Conservation (phyloP, 768 basidiomycete genomes). For the Psilocybe azurescens region DNA sequence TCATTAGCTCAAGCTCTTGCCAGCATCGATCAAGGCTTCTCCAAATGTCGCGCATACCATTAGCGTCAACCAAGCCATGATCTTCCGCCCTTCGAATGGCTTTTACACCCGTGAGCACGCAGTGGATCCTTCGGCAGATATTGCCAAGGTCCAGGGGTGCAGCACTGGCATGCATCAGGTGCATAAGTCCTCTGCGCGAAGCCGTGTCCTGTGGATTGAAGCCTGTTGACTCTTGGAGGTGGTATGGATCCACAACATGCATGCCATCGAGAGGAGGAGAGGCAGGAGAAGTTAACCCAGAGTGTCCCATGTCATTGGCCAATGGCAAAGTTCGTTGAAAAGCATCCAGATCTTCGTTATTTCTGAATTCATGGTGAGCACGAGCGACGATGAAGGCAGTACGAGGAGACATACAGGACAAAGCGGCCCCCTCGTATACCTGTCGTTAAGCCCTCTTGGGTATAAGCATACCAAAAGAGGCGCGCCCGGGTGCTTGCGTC, state of each 20-base stretch:
- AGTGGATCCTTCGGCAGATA: slow-evolving; percentile 80
- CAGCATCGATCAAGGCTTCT: slow-evolving; percentile 80
- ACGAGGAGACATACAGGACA: slow-evolving; percentile 63
- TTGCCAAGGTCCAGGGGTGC: slow-evolving; percentile 77
- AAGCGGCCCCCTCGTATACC: slow-evolving; percentile 87
- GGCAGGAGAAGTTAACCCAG: slow-evolving; percentile 39
- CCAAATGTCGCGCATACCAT: slow-evolving; percentile 82
- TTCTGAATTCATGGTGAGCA: slow-evolving; percentile 40
- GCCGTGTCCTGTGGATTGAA: slow-evolving; percentile 34
- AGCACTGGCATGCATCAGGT: slow-evolving; percentile 64
- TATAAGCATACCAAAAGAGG: slow-evolving; percentile 89
- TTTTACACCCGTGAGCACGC: slow-evolving; percentile 77
- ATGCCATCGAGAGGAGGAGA: slow-evolving; percentile 32
- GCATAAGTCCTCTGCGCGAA: slow-evolving; percentile 46
- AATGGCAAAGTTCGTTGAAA: slow-evolving; percentile 72
- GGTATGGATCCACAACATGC: slow-evolving; percentile 18
- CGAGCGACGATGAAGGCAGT: background rate
- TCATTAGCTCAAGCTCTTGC: slow-evolving; percentile 80
- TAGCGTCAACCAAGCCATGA: slow-evolving; percentile 61
- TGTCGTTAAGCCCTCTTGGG: slow-evolving; percentile 83
- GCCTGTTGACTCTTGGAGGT: slow-evolving; percentile 23
- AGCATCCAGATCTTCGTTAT: slow-evolving; percentile 74
- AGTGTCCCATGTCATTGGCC: slow-evolving; percentile 30
- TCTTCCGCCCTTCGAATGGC: slow-evolving; percentile 64
- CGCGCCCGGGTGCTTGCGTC: slow-evolving; percentile 73